phyloP scores from a whole-genome alignment of 2,329 filamentous ascomycete genomes.

The Aspergillus niger region DNA sequence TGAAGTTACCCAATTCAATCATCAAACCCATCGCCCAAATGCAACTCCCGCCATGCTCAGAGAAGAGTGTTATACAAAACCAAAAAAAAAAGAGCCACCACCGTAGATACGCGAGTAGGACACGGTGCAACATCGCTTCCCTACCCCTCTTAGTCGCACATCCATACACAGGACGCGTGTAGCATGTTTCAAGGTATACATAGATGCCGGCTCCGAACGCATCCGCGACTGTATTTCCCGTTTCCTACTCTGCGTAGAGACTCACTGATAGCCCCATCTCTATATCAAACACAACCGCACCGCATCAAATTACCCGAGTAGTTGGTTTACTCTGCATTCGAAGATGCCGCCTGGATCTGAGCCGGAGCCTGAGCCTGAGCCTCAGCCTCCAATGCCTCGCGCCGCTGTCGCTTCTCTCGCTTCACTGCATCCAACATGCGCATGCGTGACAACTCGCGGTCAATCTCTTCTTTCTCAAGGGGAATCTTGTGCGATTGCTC shows the following conservation, averaged over 20 bases:
- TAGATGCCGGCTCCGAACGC: background rate
- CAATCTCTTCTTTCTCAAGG: constrained; percentile 62
- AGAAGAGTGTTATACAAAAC: constrained; percentile 38
- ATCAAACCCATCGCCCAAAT: constrained; percentile 9
- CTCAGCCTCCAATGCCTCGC: constrained; percentile 27
- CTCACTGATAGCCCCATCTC: background rate
- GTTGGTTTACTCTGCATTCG: constrained; percentile 20
- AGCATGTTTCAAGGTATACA: background rate
- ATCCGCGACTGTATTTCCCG: background rate
- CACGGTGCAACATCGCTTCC: constrained; percentile 20
- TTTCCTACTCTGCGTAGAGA: background rate
- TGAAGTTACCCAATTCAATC: constrained; percentile 2
- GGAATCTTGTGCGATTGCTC: constrained; percentile 57
- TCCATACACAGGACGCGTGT: background rate
- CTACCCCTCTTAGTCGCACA: background rate
- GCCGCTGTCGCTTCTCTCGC: constrained; percentile 50
- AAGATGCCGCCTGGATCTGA: constrained; percentile 8
- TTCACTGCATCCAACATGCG: constrained; percentile 51
- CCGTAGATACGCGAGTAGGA: constrained; percentile 17
- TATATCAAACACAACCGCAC: constrained; percentile 15
- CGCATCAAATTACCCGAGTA: background rate
- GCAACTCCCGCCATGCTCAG: constrained; percentile 34
- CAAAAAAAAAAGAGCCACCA: background rate
- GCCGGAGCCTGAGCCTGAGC: constrained; percentile 13
- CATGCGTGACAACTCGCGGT: constrained; percentile 74